These are phyloP conservation scores for Malassezia slooffiae DNA, from an alignment of 1,284 basidiomycete genomes.

Conservation along the genomic window DNA sequence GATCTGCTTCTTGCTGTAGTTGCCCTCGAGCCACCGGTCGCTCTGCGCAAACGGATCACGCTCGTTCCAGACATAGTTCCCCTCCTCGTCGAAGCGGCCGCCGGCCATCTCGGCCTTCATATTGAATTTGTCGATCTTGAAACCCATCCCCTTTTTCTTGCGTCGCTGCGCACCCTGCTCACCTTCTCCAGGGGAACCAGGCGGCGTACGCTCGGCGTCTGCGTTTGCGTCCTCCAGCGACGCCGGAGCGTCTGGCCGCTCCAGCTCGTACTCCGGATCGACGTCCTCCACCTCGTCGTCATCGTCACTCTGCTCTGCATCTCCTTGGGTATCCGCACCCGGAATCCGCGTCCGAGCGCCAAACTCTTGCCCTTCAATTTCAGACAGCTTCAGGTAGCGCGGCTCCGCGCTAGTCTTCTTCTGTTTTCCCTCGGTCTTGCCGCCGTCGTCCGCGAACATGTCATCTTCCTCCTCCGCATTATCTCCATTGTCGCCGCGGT, in stretches of 20 bases:
- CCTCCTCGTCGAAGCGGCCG: constrained; percentile 89
- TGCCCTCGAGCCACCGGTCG: constrained; percentile 85
- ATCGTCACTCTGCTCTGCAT: constrained; percentile 26
- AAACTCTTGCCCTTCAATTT: constrained; percentile 57
- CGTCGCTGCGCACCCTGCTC: not conserved
- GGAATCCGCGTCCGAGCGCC: constrained; percentile 21
- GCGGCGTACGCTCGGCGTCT: constrained; percentile 27
- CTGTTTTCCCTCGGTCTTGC: constrained; percentile 4
- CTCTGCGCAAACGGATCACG: constrained; percentile 77
- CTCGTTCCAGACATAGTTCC: constrained; percentile 68
- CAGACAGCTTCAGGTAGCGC: constrained; percentile 54
- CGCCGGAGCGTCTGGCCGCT: constrained; percentile 17
- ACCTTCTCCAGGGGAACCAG: constrained; percentile 18
- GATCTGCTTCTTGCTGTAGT: constrained; percentile 70
- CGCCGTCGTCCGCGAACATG: constrained; percentile 12
- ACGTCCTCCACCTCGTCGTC: constrained; percentile 31
- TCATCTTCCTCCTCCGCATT: constrained; percentile 28
- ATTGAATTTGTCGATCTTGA: constrained; percentile 86
- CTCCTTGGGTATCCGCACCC: too few species aligned
- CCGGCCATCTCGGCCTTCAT: constrained; percentile 98
- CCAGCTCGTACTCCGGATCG: constrained; percentile 36
- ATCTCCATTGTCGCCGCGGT: constrained; percentile 51
- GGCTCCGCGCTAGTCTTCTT: too few species aligned
- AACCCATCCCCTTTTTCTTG: constrained; percentile 61
- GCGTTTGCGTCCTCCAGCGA: constrained; percentile 23